Conservation (phyloP, 768 basidiomycete species). For the Amylocystis lapponica region DNA sequence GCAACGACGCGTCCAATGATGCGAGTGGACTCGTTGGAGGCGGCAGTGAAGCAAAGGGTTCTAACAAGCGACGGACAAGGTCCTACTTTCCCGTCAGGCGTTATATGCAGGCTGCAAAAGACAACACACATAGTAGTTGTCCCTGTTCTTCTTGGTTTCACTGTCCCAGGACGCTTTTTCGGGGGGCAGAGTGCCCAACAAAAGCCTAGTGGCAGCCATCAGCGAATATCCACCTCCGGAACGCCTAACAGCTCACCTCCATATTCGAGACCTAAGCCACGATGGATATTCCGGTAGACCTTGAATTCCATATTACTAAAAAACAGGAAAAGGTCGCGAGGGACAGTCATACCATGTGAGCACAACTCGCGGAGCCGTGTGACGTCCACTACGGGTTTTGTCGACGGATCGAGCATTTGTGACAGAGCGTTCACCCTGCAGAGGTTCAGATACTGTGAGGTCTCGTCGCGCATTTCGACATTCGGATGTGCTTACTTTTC, state of each 20-base stretch:
- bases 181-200: slow-evolving; percentile 56
- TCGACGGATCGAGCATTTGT: slow-evolving; percentile 50
- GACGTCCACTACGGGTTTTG: slow-evolving; percentile 50
- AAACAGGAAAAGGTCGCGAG: slow-evolving; percentile 5
- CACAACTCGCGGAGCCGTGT: slow-evolving; percentile 50
- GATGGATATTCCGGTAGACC: slow-evolving; percentile 70
- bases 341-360: slow-evolving; percentile 46
- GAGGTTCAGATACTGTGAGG: slow-evolving; percentile 9
- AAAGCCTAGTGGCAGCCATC: slow-evolving; percentile 37
- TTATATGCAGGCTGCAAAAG: neutral
- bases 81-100: slow-evolving; percentile 39
- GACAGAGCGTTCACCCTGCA: slow-evolving; percentile 50
- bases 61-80: slow-evolving; percentile 57
- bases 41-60: slow-evolving; percentile 43
- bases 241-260: slow-evolving; percentile 50
- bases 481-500: slow-evolving; percentile 48
- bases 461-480: too few species aligned
- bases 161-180: slow-evolving; percentile 54
- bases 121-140: slow-evolving; percentile 65
- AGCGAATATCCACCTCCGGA: neutral
- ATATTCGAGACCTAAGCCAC: slow-evolving; percentile 72
- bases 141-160: slow-evolving; percentile 54
- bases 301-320: slow-evolving; percentile 19
- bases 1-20: slow-evolving; percentile 41
- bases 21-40: slow-evolving; percentile 34